These are phyloP conservation scores for Crithidia bombi DNA, from an alignment of 208 protist genomes.

Conservation along the genomic window DNA sequence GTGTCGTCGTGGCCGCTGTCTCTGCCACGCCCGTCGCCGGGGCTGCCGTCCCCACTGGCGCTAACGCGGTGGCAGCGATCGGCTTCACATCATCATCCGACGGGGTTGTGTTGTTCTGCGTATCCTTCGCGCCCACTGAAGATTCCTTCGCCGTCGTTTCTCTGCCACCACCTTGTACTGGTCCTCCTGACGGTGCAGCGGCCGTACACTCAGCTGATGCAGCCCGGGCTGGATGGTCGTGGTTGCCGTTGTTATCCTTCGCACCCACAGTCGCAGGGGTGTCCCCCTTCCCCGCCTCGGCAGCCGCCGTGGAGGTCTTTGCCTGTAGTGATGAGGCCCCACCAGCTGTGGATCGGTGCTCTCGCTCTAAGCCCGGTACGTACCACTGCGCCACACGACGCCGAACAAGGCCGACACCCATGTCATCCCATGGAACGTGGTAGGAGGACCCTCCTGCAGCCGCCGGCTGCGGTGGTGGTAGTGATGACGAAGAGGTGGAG, in stretches of 20 bases:
- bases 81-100: background rate
- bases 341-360: background rate
- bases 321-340: background rate
- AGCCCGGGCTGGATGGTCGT: background rate
- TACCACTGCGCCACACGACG: constrained; percentile 28
- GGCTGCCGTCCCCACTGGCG: background rate
- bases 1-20: background rate
- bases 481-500: background rate
- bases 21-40: background rate
- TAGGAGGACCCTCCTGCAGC: background rate
- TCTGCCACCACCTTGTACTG: too few relatives aligned
- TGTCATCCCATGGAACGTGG: constrained; percentile 11
- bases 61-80: background rate
- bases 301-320: background rate
- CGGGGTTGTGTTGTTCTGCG: too few relatives aligned
- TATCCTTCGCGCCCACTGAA: too few relatives aligned
- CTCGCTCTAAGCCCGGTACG: constrained; percentile 24
- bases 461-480: background rate
- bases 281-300: constrained; percentile 7
- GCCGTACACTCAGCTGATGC: background rate
- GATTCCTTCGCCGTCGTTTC: too few relatives aligned
- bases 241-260: background rate
- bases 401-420: constrained; percentile 8
- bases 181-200: background rate
- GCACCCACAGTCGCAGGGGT: background rate